phyloP scores from a whole-genome alignment of 106 monocot genomes.

The Allium fistulosum region DNA sequence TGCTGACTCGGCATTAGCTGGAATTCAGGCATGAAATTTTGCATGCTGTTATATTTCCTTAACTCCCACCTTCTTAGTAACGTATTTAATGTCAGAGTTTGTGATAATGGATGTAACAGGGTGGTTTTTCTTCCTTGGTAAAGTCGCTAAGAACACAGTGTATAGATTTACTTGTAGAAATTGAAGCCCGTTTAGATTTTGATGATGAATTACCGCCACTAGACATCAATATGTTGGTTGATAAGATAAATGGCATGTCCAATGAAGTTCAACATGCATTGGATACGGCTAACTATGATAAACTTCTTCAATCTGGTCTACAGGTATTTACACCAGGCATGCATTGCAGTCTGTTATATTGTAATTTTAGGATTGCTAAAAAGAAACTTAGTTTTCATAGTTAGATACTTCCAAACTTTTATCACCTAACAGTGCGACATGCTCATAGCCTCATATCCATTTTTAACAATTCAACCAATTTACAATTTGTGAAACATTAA shows the following conservation, averaged over 20 bases:
- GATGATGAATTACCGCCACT: slow-evolving; percentile 93
- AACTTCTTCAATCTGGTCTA: slow-evolving; percentile 83
- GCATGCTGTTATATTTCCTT: not conserved
- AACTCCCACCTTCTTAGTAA: no score
- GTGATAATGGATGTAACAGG: slow-evolving; percentile 26
- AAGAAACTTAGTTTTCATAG: no score
- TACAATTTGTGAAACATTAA: no score
- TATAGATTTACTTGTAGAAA: slow-evolving; percentile 85
- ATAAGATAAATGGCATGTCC: slow-evolving; percentile 58
- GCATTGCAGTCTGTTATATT: no score
- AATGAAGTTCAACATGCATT: slow-evolving; percentile 64
- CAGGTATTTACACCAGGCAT: slow-evolving; percentile 41
- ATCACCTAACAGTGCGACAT: no score
- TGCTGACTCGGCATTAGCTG: slow-evolving; percentile 86
- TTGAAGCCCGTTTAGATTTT: slow-evolving; percentile 95
- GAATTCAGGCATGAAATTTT: slow-evolving; percentile 67
- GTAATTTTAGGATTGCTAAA: no score
- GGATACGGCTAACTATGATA: slow-evolving; percentile 88
- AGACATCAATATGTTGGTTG: slow-evolving; percentile 28
- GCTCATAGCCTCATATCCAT: no score
- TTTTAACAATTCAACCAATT: no score
- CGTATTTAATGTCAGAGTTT: no score
- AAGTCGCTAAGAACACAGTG: slow-evolving; percentile 67
- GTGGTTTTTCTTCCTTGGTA: slow-evolving; percentile 86
- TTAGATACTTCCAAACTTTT: no score